These are phyloP conservation scores for Trapa incisa DNA, from an alignment of 345 rosid species.

Conservation along the genomic window DNA sequence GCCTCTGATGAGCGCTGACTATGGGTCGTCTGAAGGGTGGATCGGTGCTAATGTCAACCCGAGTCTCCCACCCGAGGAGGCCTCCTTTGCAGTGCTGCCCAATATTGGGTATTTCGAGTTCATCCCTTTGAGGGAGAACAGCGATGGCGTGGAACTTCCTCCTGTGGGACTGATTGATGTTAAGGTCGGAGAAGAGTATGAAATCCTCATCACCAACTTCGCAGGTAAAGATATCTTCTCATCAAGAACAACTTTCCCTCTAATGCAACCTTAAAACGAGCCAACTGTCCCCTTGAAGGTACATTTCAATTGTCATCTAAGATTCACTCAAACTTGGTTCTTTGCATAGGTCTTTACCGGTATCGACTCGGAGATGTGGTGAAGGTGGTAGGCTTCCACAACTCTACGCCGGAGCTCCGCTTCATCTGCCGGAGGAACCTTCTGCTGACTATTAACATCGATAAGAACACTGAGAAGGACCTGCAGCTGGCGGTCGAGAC, in stretches of 20 bases:
- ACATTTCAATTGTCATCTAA: too few relatives aligned
- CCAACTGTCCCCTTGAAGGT: too few relatives aligned
- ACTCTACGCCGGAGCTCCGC: slow-evolving; percentile 71
- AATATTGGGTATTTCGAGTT: slow-evolving; percentile 87
- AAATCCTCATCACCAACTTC: slow-evolving; percentile 60
- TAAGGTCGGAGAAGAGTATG: slow-evolving; percentile 72
- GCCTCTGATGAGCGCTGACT: slow-evolving; percentile 74
- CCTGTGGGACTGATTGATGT: slow-evolving; percentile 68
- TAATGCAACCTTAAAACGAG: too few relatives aligned
- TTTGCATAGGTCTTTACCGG: slow-evolving; percentile 61
- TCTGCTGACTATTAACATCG: slow-evolving; percentile 65
- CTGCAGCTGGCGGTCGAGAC: slow-evolving; percentile 62
- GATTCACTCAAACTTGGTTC: not conserved
- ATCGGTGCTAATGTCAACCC: slow-evolving; percentile 82
- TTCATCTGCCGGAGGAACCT: slow-evolving; percentile 71
- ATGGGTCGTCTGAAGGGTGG: slow-evolving; percentile 98
- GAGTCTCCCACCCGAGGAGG: slow-evolving; percentile 45
- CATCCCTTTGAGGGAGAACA: slow-evolving; percentile 32
- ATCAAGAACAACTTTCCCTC: too few relatives aligned
- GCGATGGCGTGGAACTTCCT: slow-evolving; percentile 20
- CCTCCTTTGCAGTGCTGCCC: slow-evolving; percentile 69
- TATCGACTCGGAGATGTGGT: slow-evolving; percentile 87
- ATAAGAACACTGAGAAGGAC: slow-evolving; percentile 87
- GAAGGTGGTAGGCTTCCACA: slow-evolving; percentile 59
- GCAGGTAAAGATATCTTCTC: slow-evolving; percentile 42